Conservation (phyloP, 2,329 filamentous ascomycete species). For the Hymenoscyphus linearis region DNA sequence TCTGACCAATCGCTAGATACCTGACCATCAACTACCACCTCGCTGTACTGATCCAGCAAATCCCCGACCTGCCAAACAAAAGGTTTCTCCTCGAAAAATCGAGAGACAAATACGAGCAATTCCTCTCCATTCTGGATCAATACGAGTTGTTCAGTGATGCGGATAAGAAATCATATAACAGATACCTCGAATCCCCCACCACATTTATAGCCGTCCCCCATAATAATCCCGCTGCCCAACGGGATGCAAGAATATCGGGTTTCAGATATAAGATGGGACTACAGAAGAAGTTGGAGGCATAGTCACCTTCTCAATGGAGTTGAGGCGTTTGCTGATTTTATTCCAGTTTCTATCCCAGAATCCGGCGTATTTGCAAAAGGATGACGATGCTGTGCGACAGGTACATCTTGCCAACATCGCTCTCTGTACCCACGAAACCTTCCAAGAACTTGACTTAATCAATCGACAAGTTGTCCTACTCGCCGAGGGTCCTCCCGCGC, state of each 20-base stretch:
- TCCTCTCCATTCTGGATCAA: conserved; percentile 68
- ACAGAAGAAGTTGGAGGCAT: conserved; percentile 72
- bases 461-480: conserved; percentile 82
- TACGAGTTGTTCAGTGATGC: conserved; percentile 66
- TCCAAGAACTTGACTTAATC: conserved; percentile 81
- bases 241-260: conserved; percentile 79
- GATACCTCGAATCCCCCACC: conserved; percentile 67
- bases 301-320: conserved; percentile 28
- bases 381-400: conserved; percentile 78
- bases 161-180: conserved; percentile 65
- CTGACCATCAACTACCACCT: conserved; percentile 72
- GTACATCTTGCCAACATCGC: conserved; percentile 72
- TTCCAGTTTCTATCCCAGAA: conserved; percentile 54
- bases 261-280: conserved; percentile 83
- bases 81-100: conserved; percentile 57
- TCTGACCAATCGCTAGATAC: conserved; percentile 44
- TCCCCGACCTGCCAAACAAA: conserved; percentile 54
- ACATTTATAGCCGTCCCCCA: conserved; percentile 67
- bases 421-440: conserved; percentile 71
- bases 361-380: conserved; percentile 57
- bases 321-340: conserved; percentile 21
- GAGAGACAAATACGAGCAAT: conserved; percentile 69
- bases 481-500: conserved; percentile 58
- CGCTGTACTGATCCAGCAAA: conserved; percentile 71
- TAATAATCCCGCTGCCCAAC: conserved; percentile 59